A percentile compares a stretch with the other conserved stretches of the same genome.
Conservation (phyloP, 805 yeast species). For the Millerozyma miso region DNA sequence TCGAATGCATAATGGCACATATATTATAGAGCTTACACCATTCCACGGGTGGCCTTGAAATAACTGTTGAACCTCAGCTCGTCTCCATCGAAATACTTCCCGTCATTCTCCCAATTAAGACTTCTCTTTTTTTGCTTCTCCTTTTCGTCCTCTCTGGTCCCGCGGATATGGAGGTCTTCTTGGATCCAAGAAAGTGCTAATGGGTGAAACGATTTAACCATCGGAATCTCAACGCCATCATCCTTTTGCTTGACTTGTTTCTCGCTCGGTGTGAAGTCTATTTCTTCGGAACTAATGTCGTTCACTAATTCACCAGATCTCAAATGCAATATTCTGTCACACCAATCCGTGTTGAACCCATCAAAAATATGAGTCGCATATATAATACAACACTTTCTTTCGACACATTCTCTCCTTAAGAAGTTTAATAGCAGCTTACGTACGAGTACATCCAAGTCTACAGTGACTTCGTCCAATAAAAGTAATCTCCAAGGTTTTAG, state of each 20-base stretch:
- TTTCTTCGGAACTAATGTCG: constrained; percentile 26
- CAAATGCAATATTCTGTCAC: constrained; percentile 76
- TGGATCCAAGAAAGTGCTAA: constrained; percentile 66
- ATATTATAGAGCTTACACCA: constrained; percentile 6
- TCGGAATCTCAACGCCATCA: constrained; percentile 31
- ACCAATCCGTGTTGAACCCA: constrained; percentile 82
- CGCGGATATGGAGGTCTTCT: constrained; percentile 50
- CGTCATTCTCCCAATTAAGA: constrained; percentile 53
- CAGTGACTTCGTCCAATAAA: constrained; percentile 93
- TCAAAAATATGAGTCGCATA: constrained; percentile 97
- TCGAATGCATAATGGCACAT: background rate
- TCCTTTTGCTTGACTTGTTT: constrained; percentile 10
- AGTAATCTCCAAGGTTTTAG: constrained; percentile 85
- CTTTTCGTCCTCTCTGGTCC: constrained; percentile 46
- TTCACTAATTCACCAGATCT: constrained; percentile 55
- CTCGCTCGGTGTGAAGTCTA: constrained; percentile 17
- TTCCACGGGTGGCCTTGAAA: constrained; percentile 47
- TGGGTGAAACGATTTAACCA: constrained; percentile 62
- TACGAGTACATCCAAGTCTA: constrained; percentile 91
- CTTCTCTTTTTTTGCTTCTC: constrained; percentile 37
- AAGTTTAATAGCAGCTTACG: constrained; percentile 70
- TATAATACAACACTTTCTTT: constrained; percentile 70
- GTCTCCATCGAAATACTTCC: constrained; percentile 41
- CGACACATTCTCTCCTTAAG: constrained; percentile 66
- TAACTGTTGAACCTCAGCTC: constrained; percentile 43